phyloP scores from a whole-genome alignment of 805 yeast genomes.

The Suhomyces tanzawaensis region DNA sequence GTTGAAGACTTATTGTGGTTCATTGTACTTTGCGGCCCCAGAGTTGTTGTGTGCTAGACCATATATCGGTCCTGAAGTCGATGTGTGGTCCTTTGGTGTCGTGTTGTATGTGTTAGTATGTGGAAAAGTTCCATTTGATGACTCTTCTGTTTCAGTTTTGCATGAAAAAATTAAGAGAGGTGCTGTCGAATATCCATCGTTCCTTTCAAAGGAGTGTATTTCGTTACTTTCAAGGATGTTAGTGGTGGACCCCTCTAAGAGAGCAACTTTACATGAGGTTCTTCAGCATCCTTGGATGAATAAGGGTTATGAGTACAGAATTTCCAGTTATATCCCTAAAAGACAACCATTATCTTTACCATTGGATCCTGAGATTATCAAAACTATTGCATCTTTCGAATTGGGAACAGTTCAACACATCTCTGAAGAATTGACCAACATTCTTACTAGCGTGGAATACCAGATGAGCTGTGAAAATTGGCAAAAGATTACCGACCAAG shows the following conservation, averaged over 20 bases:
- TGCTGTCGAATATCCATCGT: slow-evolving; percentile 83
- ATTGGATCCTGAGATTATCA: slow-evolving; percentile 61
- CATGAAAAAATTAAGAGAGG: slow-evolving; percentile 95
- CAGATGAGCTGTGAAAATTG: slow-evolving; percentile 59
- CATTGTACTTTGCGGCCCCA: slow-evolving; percentile 97
- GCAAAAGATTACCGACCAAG: slow-evolving; percentile 46
- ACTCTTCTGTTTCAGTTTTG: slow-evolving; percentile 83
- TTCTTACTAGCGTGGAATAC: slow-evolving; percentile 67
- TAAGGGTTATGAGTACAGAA: slow-evolving; percentile 75
- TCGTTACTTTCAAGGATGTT: slow-evolving; percentile 83
- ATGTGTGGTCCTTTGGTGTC: slow-evolving; percentile 97
- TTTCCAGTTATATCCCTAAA: slow-evolving; percentile 69
- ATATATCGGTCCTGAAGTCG: slow-evolving; percentile 95
- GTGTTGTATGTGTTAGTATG: slow-evolving; percentile 92
- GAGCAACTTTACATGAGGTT: slow-evolving; percentile 79
- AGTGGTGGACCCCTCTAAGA: slow-evolving; percentile 79
- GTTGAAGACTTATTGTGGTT: slow-evolving; percentile 94
- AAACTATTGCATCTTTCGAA: slow-evolving; percentile 74
- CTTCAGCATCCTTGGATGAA: slow-evolving; percentile 93
- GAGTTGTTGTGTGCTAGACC: slow-evolving; percentile 91
- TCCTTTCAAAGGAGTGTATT: slow-evolving; percentile 75
- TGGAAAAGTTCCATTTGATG: slow-evolving; percentile 98
- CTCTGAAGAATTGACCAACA: slow-evolving; percentile 50
- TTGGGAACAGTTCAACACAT: slow-evolving; percentile 69
- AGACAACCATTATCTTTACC: slow-evolving; percentile 75